Evolutionary conservation across 2,329 filamentous ascomycete genomes (phyloP).

Genomic region (Epichloe sp.): DNA sequence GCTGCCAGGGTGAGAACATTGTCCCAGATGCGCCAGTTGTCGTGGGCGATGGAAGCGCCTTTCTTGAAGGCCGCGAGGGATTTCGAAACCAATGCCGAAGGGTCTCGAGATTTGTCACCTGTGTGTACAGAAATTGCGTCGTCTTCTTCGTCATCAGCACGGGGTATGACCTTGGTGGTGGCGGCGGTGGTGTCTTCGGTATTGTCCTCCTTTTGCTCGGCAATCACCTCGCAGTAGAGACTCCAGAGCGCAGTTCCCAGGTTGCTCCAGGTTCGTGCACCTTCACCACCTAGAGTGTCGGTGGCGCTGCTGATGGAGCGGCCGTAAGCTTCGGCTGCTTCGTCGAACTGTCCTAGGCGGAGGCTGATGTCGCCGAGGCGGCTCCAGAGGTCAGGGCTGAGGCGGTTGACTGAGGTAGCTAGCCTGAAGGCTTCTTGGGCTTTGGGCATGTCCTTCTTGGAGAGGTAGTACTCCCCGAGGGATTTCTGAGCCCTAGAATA

Average conservation of each 20-base stretch:
- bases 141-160: constrained; percentile 15
- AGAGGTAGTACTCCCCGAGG: constrained; percentile 65
- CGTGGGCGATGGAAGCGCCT: constrained; percentile 68
- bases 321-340: constrained; percentile 72
- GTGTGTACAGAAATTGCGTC: constrained; percentile 11
- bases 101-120: constrained; percentile 27
- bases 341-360: constrained; percentile 60
- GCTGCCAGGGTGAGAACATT: constrained; percentile 84
- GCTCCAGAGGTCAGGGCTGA: constrained; percentile 79
- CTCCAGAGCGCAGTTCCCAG: constrained; percentile 72
- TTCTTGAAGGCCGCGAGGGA: constrained; percentile 77
- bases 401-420: constrained; percentile 64
- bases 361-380: constrained; percentile 80
- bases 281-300: constrained; percentile 60
- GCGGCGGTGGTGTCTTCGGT: constrained; percentile 11
- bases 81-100: constrained; percentile 53
- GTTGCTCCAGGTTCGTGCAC: constrained; percentile 92
- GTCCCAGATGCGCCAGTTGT: constrained; percentile 91
- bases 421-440: constrained; percentile 68
- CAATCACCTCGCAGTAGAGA: constrained; percentile 43
- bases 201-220: constrained; percentile 21
- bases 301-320: constrained; percentile 57
- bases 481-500: constrained; percentile 83
- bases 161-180: constrained; percentile 9
- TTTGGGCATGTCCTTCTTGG: constrained; percentile 49